These are phyloP conservation scores for Psophocarpus tetragonolobus DNA, from an alignment of 306 rosid species.

Conservation along the genomic window DNA sequence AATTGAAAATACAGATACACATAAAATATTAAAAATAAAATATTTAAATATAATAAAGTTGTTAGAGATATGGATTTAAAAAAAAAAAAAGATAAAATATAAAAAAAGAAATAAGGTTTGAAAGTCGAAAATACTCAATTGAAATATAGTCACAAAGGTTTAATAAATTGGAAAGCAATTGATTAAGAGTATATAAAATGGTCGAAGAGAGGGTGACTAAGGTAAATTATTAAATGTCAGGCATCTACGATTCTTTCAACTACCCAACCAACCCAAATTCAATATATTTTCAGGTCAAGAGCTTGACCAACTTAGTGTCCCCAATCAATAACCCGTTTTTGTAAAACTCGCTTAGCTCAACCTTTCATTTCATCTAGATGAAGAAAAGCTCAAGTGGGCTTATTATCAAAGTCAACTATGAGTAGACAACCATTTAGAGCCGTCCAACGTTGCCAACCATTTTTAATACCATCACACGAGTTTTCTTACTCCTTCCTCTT, in stretches of 20 bases:
- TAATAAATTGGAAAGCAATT: too few species aligned
- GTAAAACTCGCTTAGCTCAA: neutral
- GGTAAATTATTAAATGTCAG: too few species aligned
- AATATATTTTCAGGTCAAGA: neutral
- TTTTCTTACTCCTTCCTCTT: neutral
- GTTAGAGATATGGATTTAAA: too few species aligned
- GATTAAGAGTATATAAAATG: too few species aligned
- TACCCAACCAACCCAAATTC: neutral
- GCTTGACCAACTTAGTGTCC: neutral
- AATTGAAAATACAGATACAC: too few species aligned
- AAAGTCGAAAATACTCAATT: too few species aligned
- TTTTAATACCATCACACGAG: neutral
- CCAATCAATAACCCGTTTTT: constrained; percentile 2
- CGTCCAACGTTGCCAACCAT: neutral
- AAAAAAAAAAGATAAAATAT: too few species aligned
- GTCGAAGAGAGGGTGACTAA: too few species aligned
- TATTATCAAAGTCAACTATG: neutral
- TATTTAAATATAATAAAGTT: too few species aligned
- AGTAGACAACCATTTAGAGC: neutral
- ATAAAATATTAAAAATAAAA: too few species aligned
- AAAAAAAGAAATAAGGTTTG: too few species aligned
- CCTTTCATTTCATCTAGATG: neutral
- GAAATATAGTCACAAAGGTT: too few species aligned
- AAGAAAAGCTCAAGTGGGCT: neutral
- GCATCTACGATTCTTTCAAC: neutral